Conservation (phyloP, 2,329 filamentous ascomycete species). For the Ophiostoma sp. region DNA sequence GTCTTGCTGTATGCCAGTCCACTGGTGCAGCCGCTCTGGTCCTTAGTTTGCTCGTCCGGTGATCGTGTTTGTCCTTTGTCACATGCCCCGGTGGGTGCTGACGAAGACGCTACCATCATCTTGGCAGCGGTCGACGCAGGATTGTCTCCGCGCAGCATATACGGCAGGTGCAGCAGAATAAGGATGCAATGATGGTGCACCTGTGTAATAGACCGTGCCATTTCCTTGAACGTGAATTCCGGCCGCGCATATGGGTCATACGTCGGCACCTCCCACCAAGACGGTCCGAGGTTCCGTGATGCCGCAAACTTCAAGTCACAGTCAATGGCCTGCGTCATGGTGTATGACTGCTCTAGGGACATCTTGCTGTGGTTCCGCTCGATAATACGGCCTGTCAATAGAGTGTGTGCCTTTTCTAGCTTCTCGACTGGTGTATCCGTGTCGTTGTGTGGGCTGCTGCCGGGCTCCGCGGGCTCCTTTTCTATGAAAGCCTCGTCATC, state of each 20-base stretch:
- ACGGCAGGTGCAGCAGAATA: slow-evolving; percentile 50
- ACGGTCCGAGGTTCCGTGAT: slow-evolving; percentile 35
- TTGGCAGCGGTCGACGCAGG: slow-evolving; percentile 24
- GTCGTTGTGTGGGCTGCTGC: slow-evolving; percentile 8
- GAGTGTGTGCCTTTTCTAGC: slow-evolving; percentile 42
- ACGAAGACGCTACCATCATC: background rate
- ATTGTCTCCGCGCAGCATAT: slow-evolving; percentile 38
- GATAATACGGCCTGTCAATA: slow-evolving; percentile 42
- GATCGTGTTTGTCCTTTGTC: background rate
- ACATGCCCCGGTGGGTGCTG: background rate
- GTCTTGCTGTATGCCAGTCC: slow-evolving; percentile 44
- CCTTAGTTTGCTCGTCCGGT: background rate
- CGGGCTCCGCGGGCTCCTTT: too few relatives aligned
- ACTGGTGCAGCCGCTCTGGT: background rate
- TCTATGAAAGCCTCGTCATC: slow-evolving; percentile 30
- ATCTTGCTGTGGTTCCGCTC: slow-evolving; percentile 45
- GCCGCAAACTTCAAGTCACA: slow-evolving; percentile 42
- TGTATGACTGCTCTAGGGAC: slow-evolving; percentile 36
- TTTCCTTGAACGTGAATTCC: slow-evolving; percentile 31
- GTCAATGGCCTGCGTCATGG: slow-evolving; percentile 41
- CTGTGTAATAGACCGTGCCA: slow-evolving; percentile 41
- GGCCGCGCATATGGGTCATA: slow-evolving; percentile 27
- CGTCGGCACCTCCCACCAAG: slow-evolving; percentile 45
- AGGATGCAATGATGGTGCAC: slow-evolving; percentile 48
- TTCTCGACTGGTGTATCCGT: slow-evolving; percentile 38